phyloP scores from a whole-genome alignment of 148 eudicot genomes.

The Beta vulgaris region DNA sequence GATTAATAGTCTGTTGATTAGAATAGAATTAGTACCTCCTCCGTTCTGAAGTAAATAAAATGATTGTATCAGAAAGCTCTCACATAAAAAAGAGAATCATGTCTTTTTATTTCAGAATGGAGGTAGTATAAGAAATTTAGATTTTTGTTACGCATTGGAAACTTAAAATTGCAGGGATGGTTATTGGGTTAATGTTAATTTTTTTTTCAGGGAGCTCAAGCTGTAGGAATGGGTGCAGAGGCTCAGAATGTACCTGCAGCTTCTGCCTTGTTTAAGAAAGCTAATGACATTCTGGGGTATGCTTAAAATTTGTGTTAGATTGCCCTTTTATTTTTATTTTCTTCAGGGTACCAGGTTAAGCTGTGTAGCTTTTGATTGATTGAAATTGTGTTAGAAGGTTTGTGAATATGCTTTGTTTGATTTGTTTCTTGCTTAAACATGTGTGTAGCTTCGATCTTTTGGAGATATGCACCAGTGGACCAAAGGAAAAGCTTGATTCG shows the following conservation, averaged over 20 bases:
- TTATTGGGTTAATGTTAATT: not conserved
- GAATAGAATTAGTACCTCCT: too few species aligned
- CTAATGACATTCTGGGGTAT: slow-evolving; percentile 89
- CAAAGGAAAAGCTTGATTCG: slow-evolving; percentile 92
- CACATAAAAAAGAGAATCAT: too few species aligned
- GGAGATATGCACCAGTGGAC: slow-evolving; percentile 83
- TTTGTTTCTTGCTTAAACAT: not conserved
- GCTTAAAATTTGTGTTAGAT: slow-evolving; percentile 1
- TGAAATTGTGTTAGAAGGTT: not conserved
- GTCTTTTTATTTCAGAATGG: not conserved
- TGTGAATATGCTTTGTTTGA: slow-evolving; percentile 4
- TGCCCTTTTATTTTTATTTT: not conserved
- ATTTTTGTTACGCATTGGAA: not conserved
- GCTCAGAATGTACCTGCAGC: slow-evolving; percentile 91
- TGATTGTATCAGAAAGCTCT: too few species aligned
- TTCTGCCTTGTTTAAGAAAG: slow-evolving; percentile 70
- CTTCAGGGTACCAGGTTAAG: not conserved
- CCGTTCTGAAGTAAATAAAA: too few species aligned
- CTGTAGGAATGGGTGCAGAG: slow-evolving; percentile 89
- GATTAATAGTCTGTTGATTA: too few species aligned
- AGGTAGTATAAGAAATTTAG: not conserved
- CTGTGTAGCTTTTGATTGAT: not conserved
- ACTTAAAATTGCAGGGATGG: not conserved
- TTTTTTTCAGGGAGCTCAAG: slow-evolving; percentile 83
- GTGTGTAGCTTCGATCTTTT: slow-evolving; percentile 74